These are phyloP conservation scores for Aphanomyces euteiches DNA, from an alignment of 352 stramenopile genomes.

Conservation along the genomic window DNA sequence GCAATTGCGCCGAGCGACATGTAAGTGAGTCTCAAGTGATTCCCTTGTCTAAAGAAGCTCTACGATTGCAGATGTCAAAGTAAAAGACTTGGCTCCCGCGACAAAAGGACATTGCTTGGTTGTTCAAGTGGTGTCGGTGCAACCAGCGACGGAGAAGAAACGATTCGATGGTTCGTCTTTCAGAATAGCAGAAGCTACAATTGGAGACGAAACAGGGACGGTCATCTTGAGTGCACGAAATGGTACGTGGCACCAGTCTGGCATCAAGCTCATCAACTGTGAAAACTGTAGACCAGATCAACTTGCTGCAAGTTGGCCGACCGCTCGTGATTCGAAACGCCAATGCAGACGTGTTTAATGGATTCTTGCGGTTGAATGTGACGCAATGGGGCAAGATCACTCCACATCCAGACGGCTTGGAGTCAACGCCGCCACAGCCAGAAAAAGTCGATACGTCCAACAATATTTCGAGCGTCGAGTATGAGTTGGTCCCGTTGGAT, in stretches of 20 bases:
- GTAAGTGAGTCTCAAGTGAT: constrained; percentile 10
- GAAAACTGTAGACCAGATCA: constrained; percentile 61
- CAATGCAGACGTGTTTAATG: constrained; percentile 80
- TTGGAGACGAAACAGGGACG: constrained; percentile 79
- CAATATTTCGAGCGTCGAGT: constrained; percentile 78
- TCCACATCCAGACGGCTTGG: constrained; percentile 62
- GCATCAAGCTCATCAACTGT: too few species aligned
- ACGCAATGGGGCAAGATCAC: constrained; percentile 81
- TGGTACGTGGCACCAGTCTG: constrained; percentile 36
- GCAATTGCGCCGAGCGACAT: constrained; percentile 24
- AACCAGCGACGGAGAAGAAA: constrained; percentile 56
- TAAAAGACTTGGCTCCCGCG: constrained; percentile 64
- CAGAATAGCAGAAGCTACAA: constrained; percentile 67
- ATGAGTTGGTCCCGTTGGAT: constrained; percentile 79
- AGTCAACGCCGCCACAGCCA: constrained; percentile 60
- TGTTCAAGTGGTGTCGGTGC: constrained; percentile 63
- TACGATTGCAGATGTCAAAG: constrained; percentile 60
- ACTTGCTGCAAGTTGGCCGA: constrained; percentile 48
- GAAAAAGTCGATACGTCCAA: constrained; percentile 50
- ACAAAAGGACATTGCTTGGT: constrained; percentile 81
- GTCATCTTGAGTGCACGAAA: constrained; percentile 79
- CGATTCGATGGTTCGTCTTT: constrained; percentile 60
- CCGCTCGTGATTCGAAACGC: constrained; percentile 77
- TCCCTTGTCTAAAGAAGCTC: neutral
- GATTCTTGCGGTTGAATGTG: constrained; percentile 81